A percentile compares a stretch with the other conserved stretches of the same genome.
phyloP scores from a whole-genome alignment of 768 basidiomycete genomes.

The Hydnomerulius pinastri region DNA sequence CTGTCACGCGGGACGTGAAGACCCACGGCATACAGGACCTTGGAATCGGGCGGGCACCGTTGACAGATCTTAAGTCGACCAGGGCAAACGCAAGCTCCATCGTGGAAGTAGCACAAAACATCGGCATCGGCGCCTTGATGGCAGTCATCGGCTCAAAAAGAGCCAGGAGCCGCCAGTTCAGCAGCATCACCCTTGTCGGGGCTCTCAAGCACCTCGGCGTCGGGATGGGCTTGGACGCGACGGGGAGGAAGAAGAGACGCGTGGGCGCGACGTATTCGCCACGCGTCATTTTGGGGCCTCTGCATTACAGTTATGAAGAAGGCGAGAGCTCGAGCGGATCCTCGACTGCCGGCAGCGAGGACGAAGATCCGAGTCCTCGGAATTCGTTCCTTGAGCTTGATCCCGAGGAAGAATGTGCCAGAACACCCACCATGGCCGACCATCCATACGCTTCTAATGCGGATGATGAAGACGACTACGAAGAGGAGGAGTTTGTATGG shows the following conservation, averaged over 20 bases:
- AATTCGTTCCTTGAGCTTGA: slow-evolving; percentile 2
- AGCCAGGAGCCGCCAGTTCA: slow-evolving; percentile 1
- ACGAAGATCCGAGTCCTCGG: neutral
- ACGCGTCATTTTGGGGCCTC: slow-evolving; percentile 1
- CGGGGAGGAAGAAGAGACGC: slow-evolving; percentile 4
- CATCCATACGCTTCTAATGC: neutral
- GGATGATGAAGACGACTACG: neutral
- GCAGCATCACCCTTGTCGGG: slow-evolving; percentile 3
- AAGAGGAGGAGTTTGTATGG: slow-evolving; percentile 16
- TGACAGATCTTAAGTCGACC: neutral
- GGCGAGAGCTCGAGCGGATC: neutral
- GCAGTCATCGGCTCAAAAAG: slow-evolving; percentile 9
- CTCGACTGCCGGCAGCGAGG: neutral
- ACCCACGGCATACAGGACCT: neutral
- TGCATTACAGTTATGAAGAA: neutral
- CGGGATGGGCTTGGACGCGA: neutral
- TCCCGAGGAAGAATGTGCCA: neutral
- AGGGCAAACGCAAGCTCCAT: neutral
- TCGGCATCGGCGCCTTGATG: slow-evolving; percentile 9
- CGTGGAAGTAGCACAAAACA: neutral
- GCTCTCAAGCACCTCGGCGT: slow-evolving; percentile 7
- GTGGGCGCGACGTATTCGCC: neutral
- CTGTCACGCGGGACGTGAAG: slow-evolving; percentile 18
- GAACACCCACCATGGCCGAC: neutral
- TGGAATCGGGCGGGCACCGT: neutral